These are phyloP conservation scores for Rhytidiadelphus loreus DNA, from an alignment of 225 moss, liverwort and hornwort genomes.

Conservation along the genomic window DNA sequence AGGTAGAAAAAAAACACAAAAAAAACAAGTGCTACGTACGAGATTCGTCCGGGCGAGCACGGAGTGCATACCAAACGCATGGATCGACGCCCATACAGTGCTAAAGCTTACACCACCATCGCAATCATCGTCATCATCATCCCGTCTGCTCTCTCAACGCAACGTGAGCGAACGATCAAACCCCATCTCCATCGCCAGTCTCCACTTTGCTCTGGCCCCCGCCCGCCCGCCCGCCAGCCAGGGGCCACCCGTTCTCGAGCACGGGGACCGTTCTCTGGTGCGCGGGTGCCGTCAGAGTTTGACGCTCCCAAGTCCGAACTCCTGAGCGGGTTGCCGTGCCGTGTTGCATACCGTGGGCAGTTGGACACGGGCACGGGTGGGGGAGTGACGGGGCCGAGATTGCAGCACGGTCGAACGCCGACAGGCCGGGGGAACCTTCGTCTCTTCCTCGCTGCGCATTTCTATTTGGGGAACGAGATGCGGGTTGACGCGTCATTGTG, in stretches of 20 bases:
- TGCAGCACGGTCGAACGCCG: neutral
- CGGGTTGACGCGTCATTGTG: neutral
- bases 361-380: too few relatives aligned
- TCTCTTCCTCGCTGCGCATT: neutral
- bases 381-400: neutral
- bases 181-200: conserved; percentile 2
- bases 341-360: neutral
- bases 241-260: neutral
- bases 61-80: neutral
- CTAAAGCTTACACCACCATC: neutral
- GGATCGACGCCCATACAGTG: neutral
- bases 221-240: neutral
- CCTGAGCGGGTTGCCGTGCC: neutral
- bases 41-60: neutral
- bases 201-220: neutral
- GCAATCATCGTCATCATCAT: neutral
- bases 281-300: neutral
- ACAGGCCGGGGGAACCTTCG: neutral
- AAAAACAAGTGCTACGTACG: neutral
- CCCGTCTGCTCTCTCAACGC: neutral
- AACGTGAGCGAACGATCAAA: neutral
- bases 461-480: neutral
- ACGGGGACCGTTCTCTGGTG: neutral
- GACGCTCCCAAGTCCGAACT: neutral
- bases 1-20: neutral